phyloP scores from a whole-genome alignment of 2,329 filamentous ascomycete species.

The Intubia oerlemansii region DNA sequence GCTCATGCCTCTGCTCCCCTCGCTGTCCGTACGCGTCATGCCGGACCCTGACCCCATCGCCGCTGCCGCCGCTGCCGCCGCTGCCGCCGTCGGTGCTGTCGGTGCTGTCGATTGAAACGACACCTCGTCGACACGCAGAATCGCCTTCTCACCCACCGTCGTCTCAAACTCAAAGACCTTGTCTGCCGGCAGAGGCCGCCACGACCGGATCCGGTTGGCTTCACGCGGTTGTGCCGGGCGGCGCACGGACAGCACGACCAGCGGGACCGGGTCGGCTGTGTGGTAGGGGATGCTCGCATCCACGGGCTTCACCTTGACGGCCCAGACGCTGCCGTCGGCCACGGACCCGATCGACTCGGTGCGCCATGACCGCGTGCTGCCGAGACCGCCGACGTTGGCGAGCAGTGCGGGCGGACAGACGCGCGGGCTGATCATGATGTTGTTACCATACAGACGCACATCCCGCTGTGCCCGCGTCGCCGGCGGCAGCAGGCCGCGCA shows the following conservation, averaged over 20 bases:
- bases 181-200: conserved; percentile 54
- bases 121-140: conserved; percentile 71
- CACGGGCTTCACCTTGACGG: conserved; percentile 55
- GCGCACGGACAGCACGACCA: conserved; percentile 64
- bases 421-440: conserved; percentile 71
- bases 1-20: conserved; percentile 1
- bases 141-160: conserved; percentile 66
- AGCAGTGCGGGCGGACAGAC: conserved; percentile 52
- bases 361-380: conserved; percentile 65
- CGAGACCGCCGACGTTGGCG: conserved; percentile 70
- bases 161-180: conserved; percentile 62
- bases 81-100: too few species aligned
- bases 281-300: conserved; percentile 40
- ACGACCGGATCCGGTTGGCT: conserved; percentile 61
- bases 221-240: conserved; percentile 60
- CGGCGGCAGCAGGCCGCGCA: conserved; percentile 44
- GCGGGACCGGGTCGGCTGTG: conserved; percentile 58
- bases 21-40: background rate
- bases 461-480: conserved; percentile 36
- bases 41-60: too few species aligned
- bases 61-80: too few species aligned
- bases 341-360: conserved; percentile 54
- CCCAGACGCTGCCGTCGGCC: conserved; percentile 77
- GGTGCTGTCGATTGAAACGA: too few species aligned
- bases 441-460: conserved; percentile 67